These are phyloP conservation scores for Dipteronia sinensis DNA, from an alignment of 345 rosid genomes.

Conservation along the genomic window DNA sequence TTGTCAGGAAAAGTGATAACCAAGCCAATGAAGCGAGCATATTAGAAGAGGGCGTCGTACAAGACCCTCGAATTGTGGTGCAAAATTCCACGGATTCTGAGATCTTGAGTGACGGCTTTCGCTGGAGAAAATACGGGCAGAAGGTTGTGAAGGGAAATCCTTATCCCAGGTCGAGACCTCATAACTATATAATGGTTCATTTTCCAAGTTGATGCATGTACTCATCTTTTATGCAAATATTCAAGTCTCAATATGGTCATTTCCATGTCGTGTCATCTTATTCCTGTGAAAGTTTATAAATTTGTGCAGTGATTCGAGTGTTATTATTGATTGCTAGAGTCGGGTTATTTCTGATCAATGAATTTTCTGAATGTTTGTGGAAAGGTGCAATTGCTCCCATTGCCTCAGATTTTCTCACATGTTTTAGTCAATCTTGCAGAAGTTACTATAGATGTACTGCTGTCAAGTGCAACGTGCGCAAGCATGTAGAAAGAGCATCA, in stretches of 20 bases:
- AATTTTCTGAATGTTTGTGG: background rate
- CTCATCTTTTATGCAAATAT: no score
- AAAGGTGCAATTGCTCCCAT: background rate
- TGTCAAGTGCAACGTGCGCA: constrained; percentile 76
- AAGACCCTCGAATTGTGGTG: constrained; percentile 38
- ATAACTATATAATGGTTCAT: background rate
- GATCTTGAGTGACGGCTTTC: constrained; percentile 82
- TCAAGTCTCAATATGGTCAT: background rate
- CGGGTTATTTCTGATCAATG: background rate
- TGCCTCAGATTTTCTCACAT: constrained; percentile 12
- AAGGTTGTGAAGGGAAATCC: constrained; percentile 94
- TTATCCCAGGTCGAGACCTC: constrained; percentile 68
- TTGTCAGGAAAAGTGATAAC: constrained; percentile 59
- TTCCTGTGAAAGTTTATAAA: background rate
- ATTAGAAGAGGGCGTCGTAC: constrained; percentile 37
- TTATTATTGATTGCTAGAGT: background rate
- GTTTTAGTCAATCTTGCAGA: constrained; percentile 41
- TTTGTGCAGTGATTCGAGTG: background rate
- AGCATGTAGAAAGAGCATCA: constrained; percentile 88
- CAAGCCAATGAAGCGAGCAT: constrained; percentile 54
- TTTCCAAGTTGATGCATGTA: background rate
- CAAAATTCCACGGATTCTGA: constrained; percentile 73
- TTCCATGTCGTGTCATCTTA: background rate
- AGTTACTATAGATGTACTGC: constrained; percentile 94
- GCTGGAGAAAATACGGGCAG: constrained; percentile 99